These are phyloP conservation scores for Westerdykella aurantiaca DNA, from an alignment of 2,329 filamentous ascomycete species.

Conservation along the genomic window DNA sequence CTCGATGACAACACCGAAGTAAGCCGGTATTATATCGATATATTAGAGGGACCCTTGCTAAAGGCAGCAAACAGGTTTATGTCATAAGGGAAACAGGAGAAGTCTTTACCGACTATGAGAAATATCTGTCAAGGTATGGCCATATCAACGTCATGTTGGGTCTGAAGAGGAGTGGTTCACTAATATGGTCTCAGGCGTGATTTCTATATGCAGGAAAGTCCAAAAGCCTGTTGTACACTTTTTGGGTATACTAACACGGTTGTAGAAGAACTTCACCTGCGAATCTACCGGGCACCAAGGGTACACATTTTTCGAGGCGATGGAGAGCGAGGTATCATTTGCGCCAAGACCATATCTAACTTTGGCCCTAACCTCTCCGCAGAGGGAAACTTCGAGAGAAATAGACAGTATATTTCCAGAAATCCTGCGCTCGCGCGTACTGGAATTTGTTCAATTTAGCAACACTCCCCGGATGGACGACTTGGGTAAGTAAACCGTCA, in stretches of 20 bases:
- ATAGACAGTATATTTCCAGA: slow-evolving; percentile 91
- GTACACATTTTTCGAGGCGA: slow-evolving; percentile 85
- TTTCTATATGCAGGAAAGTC: slow-evolving; percentile 79
- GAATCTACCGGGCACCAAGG: slow-evolving; percentile 92
- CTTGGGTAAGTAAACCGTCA: slow-evolving; percentile 46
- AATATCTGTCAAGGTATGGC: slow-evolving; percentile 73
- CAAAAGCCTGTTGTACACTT: neutral
- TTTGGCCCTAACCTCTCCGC: slow-evolving; percentile 26
- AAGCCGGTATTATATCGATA: slow-evolving; percentile 29
- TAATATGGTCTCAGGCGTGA: slow-evolving; percentile 59
- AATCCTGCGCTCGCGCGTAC: slow-evolving; percentile 79
- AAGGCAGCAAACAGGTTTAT: slow-evolving; percentile 63
- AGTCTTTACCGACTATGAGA: slow-evolving; percentile 81
- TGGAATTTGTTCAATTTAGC: slow-evolving; percentile 89
- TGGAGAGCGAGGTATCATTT: slow-evolving; percentile 75
- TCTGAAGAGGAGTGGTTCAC: slow-evolving; percentile 12
- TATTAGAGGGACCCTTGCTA: slow-evolving; percentile 17
- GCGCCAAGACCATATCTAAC: slow-evolving; percentile 18
- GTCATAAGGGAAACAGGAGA: slow-evolving; percentile 85
- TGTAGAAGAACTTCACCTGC: slow-evolving; percentile 81
- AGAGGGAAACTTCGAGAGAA: slow-evolving; percentile 66
- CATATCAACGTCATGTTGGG: slow-evolving; percentile 6
- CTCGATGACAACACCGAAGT: slow-evolving; percentile 82
- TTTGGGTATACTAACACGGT: slow-evolving; percentile 16
- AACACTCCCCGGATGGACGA: slow-evolving; percentile 78